Evolutionary conservation across 2,329 filamentous ascomycete species (phyloP), one percentile per base, ranked within the genome.

Genomic region (Cytospora schulzeri): DNA sequence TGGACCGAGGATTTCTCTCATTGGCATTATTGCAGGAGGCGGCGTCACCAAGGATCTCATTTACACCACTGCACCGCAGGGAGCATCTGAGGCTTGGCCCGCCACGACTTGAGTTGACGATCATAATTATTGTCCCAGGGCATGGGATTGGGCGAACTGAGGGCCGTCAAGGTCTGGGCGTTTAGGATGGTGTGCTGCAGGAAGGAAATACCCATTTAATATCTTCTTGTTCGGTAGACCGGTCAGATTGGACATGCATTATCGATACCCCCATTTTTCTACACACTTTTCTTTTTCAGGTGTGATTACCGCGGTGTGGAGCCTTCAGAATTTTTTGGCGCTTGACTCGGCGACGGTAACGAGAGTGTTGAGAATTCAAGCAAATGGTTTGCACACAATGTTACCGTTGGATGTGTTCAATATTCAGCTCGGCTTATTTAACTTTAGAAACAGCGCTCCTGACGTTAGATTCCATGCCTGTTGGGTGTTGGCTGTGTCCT

Each of bases 191-290:
- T 24, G n/a, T 48, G 45, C 45, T 48, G 45, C 45, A 48, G 45
- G 45, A 48, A 48, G n/a, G 41, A 4, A n/a, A 24, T 48, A 22
- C 22, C 22, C 22, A 22, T 22, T 48, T 24, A 24, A 48, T 24
- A 24, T 24, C 4, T 48, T 48, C n/a, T 19, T 24, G n/a, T 45
- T 45, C n/a, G n/a, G 45, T 48, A 48, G n/a, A 48, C 45, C n/a
- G 45, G 45, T 22, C n/a, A 48, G 45, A 48, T 48, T 48, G 45
- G n/a, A 48, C 45, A 22, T 48, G 45, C 45, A 48, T 48, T 48
- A 48, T 22, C 45, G 45, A 48, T 48, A 48, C 45, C 45, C 45
- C n/a, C n/a, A 24, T 22, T 48, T 24, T 24, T 48, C 24, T 48
- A 24, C 45, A 24, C n/a, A 22, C 4, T 48, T 48, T 48, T 48